A percentile compares a stretch with the other conserved stretches of the same genome.
phyloP scores from a whole-genome alignment of 2,329 filamentous ascomycete genomes.

The Apiospora marii region DNA sequence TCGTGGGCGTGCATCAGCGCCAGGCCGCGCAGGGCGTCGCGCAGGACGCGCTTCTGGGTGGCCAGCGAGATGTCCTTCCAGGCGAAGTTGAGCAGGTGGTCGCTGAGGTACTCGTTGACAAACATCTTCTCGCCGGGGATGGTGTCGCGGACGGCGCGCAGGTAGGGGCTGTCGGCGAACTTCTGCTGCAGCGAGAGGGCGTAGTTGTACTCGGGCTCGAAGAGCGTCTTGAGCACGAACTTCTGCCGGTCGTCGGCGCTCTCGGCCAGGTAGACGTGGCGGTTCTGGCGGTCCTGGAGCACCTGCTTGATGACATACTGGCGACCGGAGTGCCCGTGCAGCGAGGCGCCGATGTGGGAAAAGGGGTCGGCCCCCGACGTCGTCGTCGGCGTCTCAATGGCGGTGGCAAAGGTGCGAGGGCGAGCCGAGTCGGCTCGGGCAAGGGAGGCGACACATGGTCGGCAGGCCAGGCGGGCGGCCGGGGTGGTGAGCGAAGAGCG shows the following conservation, averaged over 20 bases:
- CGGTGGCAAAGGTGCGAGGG: slow-evolving; percentile 16
- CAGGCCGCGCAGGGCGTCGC: slow-evolving; percentile 49
- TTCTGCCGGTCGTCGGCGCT: slow-evolving; percentile 40
- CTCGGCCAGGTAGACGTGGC: slow-evolving; percentile 45
- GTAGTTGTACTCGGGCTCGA: slow-evolving; percentile 45
- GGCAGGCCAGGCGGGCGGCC: not conserved
- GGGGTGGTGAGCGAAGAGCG: not conserved
- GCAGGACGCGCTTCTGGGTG: slow-evolving; percentile 51
- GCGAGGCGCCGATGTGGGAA: slow-evolving; percentile 25
- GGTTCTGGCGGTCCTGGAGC: slow-evolving; percentile 45
- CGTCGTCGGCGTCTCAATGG: not conserved
- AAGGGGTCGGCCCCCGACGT: not conserved
- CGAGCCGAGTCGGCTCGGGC: not conserved
- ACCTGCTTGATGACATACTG: slow-evolving; percentile 44
- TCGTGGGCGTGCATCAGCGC: slow-evolving; percentile 46
- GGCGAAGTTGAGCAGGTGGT: slow-evolving; percentile 51
- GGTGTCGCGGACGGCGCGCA: slow-evolving; percentile 49
- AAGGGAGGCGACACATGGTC: not conserved
- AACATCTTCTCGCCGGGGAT: slow-evolving; percentile 54
- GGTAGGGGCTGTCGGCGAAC: slow-evolving; percentile 44
- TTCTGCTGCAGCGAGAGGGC: slow-evolving; percentile 42
- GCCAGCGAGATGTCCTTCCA: slow-evolving; percentile 48
- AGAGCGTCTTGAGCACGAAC: slow-evolving; percentile 45
- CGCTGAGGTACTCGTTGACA: slow-evolving; percentile 52
- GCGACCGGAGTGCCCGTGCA: slow-evolving; percentile 36